Evolutionary conservation across 23 red algal genomes (phyloP), one percentile per base, ranked within the genome.

Genomic region (Cyanidioschyzon merolae): DNA sequence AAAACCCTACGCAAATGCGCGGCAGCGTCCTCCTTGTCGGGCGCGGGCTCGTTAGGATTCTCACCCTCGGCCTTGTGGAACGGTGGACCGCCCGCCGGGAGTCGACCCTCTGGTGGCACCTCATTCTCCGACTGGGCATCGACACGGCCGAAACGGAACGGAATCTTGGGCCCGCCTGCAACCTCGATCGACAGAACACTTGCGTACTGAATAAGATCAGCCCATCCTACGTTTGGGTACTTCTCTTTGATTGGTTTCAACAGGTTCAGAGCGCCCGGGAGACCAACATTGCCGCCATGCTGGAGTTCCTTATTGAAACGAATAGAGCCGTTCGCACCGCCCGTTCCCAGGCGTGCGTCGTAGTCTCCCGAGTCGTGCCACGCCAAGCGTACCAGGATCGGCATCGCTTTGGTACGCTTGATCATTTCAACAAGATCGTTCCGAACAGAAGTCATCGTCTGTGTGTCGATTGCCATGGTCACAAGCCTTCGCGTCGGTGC

Each of bases 211-310:
- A 87, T 88, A 18, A 98, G 80, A 81, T 98, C 94, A 1, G 88
- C 94, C 57, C 87, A 98, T 1, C 83, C 83, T 40, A 98, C 89
- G n/a, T 82, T 74, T 34, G 88, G 88, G 35, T 79, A 88, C 76
- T 98, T 59, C 37, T 89, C 79, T 82, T 98, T 98, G 79, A 98
- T 98, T 17, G 94, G 94, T 74, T 98, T 80, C 38, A 98, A 79
- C 63, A 92, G 67, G 39, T 91, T 84, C 50, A 88, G 51, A 15
- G 94, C 94, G 25, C 80, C 88, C 75, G 59, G 80, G 18, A 98
- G 82, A 0, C 92, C 92, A 41, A 74, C 83, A 76, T 96, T 96
- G 15, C 87, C 92, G 18, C 40, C 92, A 57, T 96, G 92, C 41
- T 74, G 58, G 34, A 81, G 79, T 51, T 96, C 92, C 15, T 87